Evolutionary conservation across 2,329 filamentous ascomycete species (phyloP).

Genomic region (Ceratocystiopsis sp.): DNA sequence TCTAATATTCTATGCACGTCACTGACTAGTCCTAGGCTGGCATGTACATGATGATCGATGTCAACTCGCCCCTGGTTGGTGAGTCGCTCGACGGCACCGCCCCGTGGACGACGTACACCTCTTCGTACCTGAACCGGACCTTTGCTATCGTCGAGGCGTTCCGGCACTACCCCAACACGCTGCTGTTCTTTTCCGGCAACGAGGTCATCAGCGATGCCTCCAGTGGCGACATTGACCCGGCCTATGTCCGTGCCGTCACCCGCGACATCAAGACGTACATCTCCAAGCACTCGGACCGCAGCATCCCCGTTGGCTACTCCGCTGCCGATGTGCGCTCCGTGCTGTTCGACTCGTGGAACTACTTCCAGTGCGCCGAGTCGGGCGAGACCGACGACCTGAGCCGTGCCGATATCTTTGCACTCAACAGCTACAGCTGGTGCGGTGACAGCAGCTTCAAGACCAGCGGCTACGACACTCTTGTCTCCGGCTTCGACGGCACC

Average conservation of each 20-base stretch:
- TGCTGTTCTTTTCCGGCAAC: slow-evolving; percentile 64
- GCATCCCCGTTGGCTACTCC: slow-evolving; percentile 64
- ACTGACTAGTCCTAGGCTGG: slow-evolving; percentile 25
- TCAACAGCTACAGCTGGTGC: slow-evolving; percentile 60
- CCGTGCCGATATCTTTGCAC: slow-evolving; percentile 56
- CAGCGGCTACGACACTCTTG: slow-evolving; percentile 38
- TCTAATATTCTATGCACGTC: too few relatives aligned
- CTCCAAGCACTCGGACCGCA: slow-evolving; percentile 48
- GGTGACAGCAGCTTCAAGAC: slow-evolving; percentile 35
- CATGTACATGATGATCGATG: slow-evolving; percentile 53
- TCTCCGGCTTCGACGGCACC: slow-evolving; percentile 45
- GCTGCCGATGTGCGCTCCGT: slow-evolving; percentile 62
- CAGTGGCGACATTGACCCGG: slow-evolving; percentile 43
- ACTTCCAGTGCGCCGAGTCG: slow-evolving; percentile 48
- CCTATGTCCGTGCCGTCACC: slow-evolving; percentile 59
- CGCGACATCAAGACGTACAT: slow-evolving; percentile 72
- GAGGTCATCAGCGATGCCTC: slow-evolving; percentile 55
- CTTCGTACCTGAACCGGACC: slow-evolving; percentile 44
- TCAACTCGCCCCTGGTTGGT: slow-evolving; percentile 46
- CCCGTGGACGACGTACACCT: slow-evolving; percentile 40
- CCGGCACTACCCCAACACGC: slow-evolving; percentile 47
- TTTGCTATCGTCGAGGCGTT: slow-evolving; percentile 52
- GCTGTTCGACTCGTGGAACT: slow-evolving; percentile 59
- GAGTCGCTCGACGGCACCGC: slow-evolving; percentile 36
- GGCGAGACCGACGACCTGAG: slow-evolving; percentile 40